These are phyloP conservation scores for Dryas integrifolia DNA, from an alignment of 331 rosid genomes.

Conservation along the genomic window DNA sequence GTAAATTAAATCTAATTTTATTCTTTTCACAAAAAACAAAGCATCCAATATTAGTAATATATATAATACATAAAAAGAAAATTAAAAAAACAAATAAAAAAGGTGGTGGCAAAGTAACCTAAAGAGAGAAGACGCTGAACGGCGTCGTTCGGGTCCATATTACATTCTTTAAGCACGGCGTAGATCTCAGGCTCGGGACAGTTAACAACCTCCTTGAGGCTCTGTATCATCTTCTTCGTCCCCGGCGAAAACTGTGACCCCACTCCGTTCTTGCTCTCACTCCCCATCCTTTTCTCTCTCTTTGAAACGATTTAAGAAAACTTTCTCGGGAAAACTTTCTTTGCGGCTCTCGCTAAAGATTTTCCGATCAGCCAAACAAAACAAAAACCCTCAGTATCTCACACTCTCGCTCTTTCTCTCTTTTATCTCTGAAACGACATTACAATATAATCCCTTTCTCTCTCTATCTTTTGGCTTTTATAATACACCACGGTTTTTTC, in stretches of 20 bases:
- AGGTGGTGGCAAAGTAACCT: conserved; percentile 23
- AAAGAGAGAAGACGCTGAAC: conserved; percentile 39
- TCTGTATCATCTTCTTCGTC: conserved; percentile 30
- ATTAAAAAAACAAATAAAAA: neutral
- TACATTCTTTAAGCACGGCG: conserved; percentile 33
- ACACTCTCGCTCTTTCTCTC: neutral
- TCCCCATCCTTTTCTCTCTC: conserved; percentile 27
- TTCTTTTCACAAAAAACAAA: neutral
- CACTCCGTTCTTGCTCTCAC: conserved; percentile 30
- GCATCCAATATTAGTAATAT: neutral
- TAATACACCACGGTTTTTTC: neutral
- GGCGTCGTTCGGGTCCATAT: conserved; percentile 41
- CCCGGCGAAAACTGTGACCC: conserved; percentile 14
- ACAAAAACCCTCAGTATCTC: conserved; percentile 26
- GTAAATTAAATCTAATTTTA: neutral
- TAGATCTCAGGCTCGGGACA: conserved; percentile 41
- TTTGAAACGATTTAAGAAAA: too few relatives aligned
- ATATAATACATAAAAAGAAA: neutral
- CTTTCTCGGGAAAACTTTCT: neutral
- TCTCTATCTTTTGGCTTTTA: conserved; percentile 8
- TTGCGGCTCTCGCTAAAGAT: conserved; percentile 22
- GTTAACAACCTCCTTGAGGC: conserved; percentile 38
- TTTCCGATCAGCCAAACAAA: conserved; percentile 38
- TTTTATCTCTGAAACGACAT: neutral
- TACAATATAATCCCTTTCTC: neutral